Evolutionary conservation across 2,329 filamentous ascomycete species (phyloP), one percentile per base, ranked within the genome.

Genomic region (Gnomoniopsis sp.): DNA sequence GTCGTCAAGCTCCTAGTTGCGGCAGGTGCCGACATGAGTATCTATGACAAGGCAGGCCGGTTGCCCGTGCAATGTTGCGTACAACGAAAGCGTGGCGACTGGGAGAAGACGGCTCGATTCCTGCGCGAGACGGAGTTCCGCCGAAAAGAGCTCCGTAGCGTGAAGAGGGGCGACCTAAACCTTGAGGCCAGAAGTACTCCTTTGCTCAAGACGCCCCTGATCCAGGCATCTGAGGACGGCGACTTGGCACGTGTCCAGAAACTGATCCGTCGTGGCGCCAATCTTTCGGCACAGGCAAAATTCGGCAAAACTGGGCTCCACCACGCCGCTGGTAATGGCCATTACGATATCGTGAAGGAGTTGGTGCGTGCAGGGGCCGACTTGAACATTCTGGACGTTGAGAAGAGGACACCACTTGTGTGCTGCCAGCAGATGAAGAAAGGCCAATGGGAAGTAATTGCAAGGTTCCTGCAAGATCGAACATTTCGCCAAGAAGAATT

Each of bases 11-110:
- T 55, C 8, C 46, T 55, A 1, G 21, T 55, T 7, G 53, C 53
- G 15, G 48, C 43, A 26, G 53, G 53, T 11, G 53, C 53, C 23
- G 53, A 55, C 17, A 49, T 55, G 53, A 55, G 38, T 19, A 44
- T 55, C 14, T 55, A 55, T 22, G 53, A 55, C 33, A 55, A 55
- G 19, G 38, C 26, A 10, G 53, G 53, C 44, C 53, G 53, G 3
- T 22, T 49, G 2, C 53, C 53, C 8, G 53, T 49, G 3, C 53
- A 55, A 11, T 55, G 43, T n/a, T 55, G 53, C 17, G 49, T 55
- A 19, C 53, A 55, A 44, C 41, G 44, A 22, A 55, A 55, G 44
- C 43, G 43, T n/a, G 11, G 53, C 2, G 53, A 55, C 43, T 55
- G 53, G 53, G 44, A 49, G 22, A 21, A 41, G 14, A 23, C 49